These are phyloP conservation scores for Ophiorrhiza pumila DNA, from an alignment of 257 asterid species.

Conservation along the genomic window DNA sequence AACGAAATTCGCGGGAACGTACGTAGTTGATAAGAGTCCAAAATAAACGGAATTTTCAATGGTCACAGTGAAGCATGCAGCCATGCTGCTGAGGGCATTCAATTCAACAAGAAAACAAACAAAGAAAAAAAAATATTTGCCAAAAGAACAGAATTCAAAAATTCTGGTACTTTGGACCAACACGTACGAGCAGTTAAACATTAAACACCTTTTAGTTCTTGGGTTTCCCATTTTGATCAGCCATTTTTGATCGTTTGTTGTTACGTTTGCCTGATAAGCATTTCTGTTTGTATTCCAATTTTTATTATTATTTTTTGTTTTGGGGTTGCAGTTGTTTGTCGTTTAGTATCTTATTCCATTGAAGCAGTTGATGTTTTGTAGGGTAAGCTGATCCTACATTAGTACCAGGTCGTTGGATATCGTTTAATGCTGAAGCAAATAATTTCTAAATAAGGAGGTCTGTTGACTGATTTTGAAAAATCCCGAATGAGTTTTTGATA, in stretches of 20 bases:
- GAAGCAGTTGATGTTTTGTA: neutral
- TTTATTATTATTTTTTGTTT: no score
- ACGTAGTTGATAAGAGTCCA: conserved; percentile 11
- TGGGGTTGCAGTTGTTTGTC: neutral
- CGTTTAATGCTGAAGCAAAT: neutral
- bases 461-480: neutral
- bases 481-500: conserved; percentile 36
- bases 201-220: neutral
- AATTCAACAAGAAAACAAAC: neutral
- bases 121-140: neutral
- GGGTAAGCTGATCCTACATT: neutral
- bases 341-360: neutral
- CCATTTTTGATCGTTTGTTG: neutral
- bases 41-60: conserved; percentile 43
- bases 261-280: no score
- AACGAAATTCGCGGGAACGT: conserved; percentile 39
- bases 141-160: neutral
- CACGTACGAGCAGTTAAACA: neutral
- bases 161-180: conserved; percentile 4
- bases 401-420: neutral
- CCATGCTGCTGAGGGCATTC: conserved; percentile 31
- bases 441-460: neutral
- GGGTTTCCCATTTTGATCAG: conserved; percentile 8
- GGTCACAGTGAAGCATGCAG: conserved; percentile 26
- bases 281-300: neutral